Conservation (phyloP, 148 eudicot genomes). For the Bassia scoparia region DNA sequence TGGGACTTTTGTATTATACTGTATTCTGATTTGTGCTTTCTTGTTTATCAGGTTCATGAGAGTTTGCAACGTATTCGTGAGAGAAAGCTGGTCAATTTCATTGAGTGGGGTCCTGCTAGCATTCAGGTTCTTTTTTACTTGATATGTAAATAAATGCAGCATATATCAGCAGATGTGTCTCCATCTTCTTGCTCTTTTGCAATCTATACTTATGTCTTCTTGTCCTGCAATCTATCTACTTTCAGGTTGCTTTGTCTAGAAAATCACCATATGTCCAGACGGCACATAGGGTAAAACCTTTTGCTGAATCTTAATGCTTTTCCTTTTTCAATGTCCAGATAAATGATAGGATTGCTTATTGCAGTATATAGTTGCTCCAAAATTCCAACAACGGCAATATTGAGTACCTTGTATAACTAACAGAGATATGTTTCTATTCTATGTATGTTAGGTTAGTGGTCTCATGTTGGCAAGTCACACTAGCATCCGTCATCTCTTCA, state of each 20-base stretch:
- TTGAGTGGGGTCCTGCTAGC: constrained; percentile 99
- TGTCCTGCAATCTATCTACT: constrained; percentile 2
- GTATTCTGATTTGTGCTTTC: constrained; percentile 10
- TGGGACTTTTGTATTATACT: neutral
- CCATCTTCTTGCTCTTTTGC: constrained; percentile 5
- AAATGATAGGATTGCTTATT: neutral
- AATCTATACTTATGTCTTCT: constrained; percentile 15
- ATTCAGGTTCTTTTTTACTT: constrained; percentile 56
- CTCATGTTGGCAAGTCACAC: constrained; percentile 99
- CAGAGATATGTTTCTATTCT: neutral
- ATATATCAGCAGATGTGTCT: neutral
- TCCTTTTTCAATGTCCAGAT: too few relatives aligned
- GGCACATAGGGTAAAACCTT: constrained; percentile 73
- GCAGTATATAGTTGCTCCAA: neutral
- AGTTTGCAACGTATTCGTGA: constrained; percentile 97
- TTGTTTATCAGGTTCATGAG: constrained; percentile 71
- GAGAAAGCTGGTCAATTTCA: constrained; percentile 94
- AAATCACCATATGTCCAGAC: constrained; percentile 98
- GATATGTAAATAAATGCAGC: neutral
- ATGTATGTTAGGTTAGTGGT: constrained; percentile 68
- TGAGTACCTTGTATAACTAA: neutral
- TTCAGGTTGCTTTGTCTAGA: constrained; percentile 93
- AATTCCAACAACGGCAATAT: neutral
- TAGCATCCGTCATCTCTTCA: constrained; percentile 88
- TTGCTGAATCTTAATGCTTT: neutral